Evolutionary conservation across 2,329 filamentous ascomycete genomes (phyloP), one percentile per base, ranked within the genome.

Genomic region (Beauveria brongniartii): DNA sequence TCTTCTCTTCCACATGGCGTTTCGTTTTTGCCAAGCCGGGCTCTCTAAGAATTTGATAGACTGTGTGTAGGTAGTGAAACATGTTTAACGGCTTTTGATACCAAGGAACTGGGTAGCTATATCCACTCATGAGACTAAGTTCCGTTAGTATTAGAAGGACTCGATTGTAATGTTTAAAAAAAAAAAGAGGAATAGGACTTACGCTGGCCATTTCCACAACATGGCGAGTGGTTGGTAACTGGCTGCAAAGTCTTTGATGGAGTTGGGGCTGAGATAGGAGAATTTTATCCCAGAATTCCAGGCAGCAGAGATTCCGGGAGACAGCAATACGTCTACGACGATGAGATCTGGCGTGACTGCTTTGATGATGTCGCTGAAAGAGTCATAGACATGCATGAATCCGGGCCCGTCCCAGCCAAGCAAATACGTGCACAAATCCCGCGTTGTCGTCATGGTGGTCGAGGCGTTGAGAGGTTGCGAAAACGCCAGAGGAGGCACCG

Each of bases 21-120:
- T 55, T 51, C 3, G 65, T 63, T 6, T 57, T 51, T 7, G 51
- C 46, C 61, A 63, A 5, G 58, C 53, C 16, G 48, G 55, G 24
- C 48, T 63, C 56, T 44, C 64, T 68, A 7, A 67, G 46, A 24
- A 62, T 63, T 3, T 64, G 56, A 53, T 66, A 64, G 16, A 61
- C 53, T 9, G 71, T 59, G 14, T 68, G 67, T 1, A 78, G 55
- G 8, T 72, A 65, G 55, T 76, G 71, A 59, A 70, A 72, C 1
- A 77, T 68, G 58, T 82, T 82, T 16, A 74, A 61, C 1, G 74
- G 74, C 14, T 79, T 69, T 1, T 74, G 65, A 50, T 71, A 69
- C 71, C 69, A 76, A 1, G 79, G 79, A 0, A 82, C 69, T 3
- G 79, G 80, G 59, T 75, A 82, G 0, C 73, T 65, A 34, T 75